Percentiles rank a stretch among this genome's conserved stretches.
Conservation (phyloP, 2,329 filamentous ascomycete genomes). For the Phialophora tarda region DNA sequence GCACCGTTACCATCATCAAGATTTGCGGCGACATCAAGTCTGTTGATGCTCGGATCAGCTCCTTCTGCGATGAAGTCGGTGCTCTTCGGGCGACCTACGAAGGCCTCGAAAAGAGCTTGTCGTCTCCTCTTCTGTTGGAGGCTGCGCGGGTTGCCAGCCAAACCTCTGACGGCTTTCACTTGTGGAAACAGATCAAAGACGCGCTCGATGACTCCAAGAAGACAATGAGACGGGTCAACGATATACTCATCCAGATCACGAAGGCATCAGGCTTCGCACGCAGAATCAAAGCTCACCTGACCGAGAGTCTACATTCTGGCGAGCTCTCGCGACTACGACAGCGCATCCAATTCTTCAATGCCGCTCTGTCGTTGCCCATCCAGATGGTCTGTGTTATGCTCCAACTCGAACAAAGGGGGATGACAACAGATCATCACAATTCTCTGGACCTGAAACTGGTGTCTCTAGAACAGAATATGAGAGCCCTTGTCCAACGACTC, state of each 20-base stretch:
- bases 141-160: slow-evolving; percentile 35
- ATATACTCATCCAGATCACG: slow-evolving; percentile 32
- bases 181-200: slow-evolving; percentile 35
- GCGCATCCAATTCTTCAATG: slow-evolving; percentile 38
- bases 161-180: slow-evolving; percentile 34
- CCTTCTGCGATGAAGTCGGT: slow-evolving; percentile 36
- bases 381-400: slow-evolving; percentile 39
- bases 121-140: slow-evolving; percentile 34
- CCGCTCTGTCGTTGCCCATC: slow-evolving; percentile 35
- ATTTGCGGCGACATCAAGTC: slow-evolving; percentile 35
- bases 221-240: slow-evolving; percentile 35
- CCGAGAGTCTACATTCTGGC: slow-evolving; percentile 33
- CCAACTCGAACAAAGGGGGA: slow-evolving; percentile 37
- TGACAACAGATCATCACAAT: slow-evolving; percentile 30
- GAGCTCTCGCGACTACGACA: slow-evolving; percentile 38
- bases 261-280: slow-evolving; percentile 29
- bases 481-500: slow-evolving; percentile 21
- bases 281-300: slow-evolving; percentile 32
- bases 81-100: slow-evolving; percentile 35
- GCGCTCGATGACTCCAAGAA: slow-evolving; percentile 34
- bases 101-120: slow-evolving; percentile 33
- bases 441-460: slow-evolving; percentile 29
- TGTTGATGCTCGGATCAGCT: slow-evolving; percentile 34
- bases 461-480: slow-evolving; percentile 28
- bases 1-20: slow-evolving; percentile 37